Evolutionary conservation across 1,284 basidiomycete species (phyloP).

Genomic region (Bjerkandera adusta): DNA sequence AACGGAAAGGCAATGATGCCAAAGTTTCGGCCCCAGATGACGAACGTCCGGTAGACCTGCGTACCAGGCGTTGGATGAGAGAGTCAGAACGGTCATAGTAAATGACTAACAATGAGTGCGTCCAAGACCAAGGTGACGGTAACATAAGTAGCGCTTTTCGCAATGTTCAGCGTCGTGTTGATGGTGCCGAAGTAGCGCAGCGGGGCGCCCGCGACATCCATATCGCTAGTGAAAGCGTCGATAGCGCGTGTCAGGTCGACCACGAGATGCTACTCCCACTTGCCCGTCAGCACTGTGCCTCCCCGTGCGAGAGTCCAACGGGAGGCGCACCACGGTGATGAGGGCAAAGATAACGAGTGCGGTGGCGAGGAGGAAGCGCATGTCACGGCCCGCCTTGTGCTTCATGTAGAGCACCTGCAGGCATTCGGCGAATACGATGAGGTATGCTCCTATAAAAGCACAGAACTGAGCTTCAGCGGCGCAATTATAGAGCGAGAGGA

Average conservation of each 20-base stretch:
- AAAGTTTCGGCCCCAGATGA: constrained; percentile 21
- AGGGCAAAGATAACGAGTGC: constrained; percentile 8
- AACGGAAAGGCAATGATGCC: constrained; percentile 9
- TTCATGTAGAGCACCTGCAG: constrained; percentile 7
- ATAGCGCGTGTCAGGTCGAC: constrained; percentile 11
- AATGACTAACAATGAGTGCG: constrained; percentile 10
- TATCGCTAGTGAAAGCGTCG: constrained; percentile 10
- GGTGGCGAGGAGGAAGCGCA: constrained; percentile 4
- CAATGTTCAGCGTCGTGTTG: constrained; percentile 9
- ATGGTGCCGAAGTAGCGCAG: constrained; percentile 7
- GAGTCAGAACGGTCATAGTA: background rate
- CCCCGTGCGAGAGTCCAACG: background rate
- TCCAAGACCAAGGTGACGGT: constrained; percentile 12
- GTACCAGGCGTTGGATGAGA: no score
- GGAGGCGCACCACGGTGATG: constrained; percentile 4
- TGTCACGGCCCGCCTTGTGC: background rate
- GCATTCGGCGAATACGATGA: constrained; percentile 11
- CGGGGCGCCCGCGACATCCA: constrained; percentile 6
- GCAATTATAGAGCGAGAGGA: no score
- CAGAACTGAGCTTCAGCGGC: background rate
- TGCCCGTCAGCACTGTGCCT: background rate
- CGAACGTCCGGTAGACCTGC: constrained; percentile 27
- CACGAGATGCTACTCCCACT: constrained; percentile 6
- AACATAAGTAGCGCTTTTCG: constrained; percentile 12
- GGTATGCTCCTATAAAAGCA: constrained; percentile 10